phyloP scores from a whole-genome alignment of 257 asterid species.

The Coffea canephora region DNA sequence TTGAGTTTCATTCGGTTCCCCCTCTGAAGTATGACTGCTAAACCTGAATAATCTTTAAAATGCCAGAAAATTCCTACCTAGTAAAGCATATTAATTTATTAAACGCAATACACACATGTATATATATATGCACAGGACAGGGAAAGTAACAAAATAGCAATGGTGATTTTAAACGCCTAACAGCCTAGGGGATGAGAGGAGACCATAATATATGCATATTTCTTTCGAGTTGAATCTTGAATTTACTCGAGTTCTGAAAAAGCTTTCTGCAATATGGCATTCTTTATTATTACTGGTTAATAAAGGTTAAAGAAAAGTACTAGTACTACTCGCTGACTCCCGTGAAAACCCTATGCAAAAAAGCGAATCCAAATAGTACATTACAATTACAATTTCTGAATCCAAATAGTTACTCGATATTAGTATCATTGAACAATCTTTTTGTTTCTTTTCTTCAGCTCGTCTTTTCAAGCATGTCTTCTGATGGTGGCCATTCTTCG shows the following conservation, averaged over 20 bases:
- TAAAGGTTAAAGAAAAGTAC: slow-evolving; percentile 5
- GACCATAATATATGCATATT: neutral
- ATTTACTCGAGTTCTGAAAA: slow-evolving; percentile 21
- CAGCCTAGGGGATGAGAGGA: neutral
- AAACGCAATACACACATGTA: neutral
- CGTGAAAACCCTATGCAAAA: slow-evolving; percentile 28
- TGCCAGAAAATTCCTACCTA: no score
- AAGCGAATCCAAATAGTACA: neutral
- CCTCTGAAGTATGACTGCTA: neutral
- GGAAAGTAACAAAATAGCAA: neutral
- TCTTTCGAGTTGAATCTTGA: neutral
- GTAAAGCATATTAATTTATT: no score
- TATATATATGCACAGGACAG: neutral
- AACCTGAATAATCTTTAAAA: no score
- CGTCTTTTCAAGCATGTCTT: slow-evolving; percentile 15
- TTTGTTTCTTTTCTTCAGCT: neutral
- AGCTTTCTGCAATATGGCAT: slow-evolving; percentile 26
- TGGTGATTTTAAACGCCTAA: neutral
- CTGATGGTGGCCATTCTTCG: neutral
- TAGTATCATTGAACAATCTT: slow-evolving; percentile 12
- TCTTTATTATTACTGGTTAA: slow-evolving; percentile 26
- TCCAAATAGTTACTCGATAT: neutral
- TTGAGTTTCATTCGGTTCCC: slow-evolving; percentile 15
- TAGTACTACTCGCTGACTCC: slow-evolving; percentile 32
- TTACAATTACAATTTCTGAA: neutral